Evolutionary conservation across 305 asterid genomes (phyloP).

Genomic region (Plantago coronopus): DNA sequence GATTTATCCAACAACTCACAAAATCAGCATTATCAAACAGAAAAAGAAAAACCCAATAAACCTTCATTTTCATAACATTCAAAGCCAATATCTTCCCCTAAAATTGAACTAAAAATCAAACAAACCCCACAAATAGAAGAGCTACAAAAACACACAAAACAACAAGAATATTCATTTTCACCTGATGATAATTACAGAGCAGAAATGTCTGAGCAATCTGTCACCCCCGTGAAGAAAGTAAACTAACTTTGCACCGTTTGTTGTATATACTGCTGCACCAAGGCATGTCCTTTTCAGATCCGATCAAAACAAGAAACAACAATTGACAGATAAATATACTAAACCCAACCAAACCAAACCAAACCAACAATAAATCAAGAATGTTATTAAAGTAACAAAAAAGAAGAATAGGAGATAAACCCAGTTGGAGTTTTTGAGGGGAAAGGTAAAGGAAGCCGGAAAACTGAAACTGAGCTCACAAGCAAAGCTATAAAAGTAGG

Average conservation of each 20-base stretch:
- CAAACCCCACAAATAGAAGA: constrained; percentile 8
- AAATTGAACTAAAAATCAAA: constrained; percentile 7
- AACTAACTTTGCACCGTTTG: constrained; percentile 42
- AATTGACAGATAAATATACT: constrained; percentile 21
- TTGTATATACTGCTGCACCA: constrained; percentile 46
- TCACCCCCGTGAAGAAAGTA: constrained; percentile 41
- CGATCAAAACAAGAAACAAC: constrained; percentile 25
- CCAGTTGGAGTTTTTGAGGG: constrained; percentile 10
- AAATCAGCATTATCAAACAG: not conserved
- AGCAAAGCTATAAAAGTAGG: constrained; percentile 31
- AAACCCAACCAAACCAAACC: not conserved
- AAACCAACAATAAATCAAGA: not conserved
- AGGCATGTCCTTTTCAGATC: constrained; percentile 34
- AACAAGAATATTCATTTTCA: constrained; percentile 26
- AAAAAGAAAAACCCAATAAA: not conserved
- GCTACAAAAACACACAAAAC: not conserved
- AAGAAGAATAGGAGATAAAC: constrained; percentile 15
- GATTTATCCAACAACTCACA: not conserved
- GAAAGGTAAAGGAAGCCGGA: not conserved
- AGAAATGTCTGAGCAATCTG: constrained; percentile 41
- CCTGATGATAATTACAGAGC: constrained; percentile 40
- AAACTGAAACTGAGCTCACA: constrained; percentile 34
- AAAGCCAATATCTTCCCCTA: constrained; percentile 20
- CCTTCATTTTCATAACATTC: constrained; percentile 6
- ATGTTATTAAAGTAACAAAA: constrained; percentile 11